Evolutionary conservation across 352 stramenopile genomes (phyloP), one percentile per base, ranked within the genome.

Genomic region (Detonula confervacea): DNA sequence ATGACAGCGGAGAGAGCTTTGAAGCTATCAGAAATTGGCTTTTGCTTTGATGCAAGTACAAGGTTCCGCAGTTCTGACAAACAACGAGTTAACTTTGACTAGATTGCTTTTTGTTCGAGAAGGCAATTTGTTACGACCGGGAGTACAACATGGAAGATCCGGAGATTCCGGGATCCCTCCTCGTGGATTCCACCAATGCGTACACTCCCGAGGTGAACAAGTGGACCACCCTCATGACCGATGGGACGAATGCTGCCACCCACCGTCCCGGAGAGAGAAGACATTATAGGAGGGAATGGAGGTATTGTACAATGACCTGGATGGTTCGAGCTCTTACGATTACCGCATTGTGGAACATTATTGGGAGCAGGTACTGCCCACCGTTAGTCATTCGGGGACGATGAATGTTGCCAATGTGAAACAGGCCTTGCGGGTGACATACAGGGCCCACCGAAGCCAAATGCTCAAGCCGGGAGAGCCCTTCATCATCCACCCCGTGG

Each of bases 401-500:
- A 57, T 79, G n/a, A 64, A 83, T 14, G 72, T 77, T 0, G 64
- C 56, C 5, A 91, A 91, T 74, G 63, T 96, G 5, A 88, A 91
- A 61, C 77, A 92, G 70, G 91, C 90, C 1, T 64, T 95, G 14
- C 57, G 83, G 25, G 87, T 96, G 16, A 90, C 90, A 4, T 94
- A 93, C 60, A 61, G 84, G 18, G 90, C 92, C 16, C 93, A 96
- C 83, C 77, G 85, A 37, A 82, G 83, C 11, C 91, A 96, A 77
- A 85, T 85, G 65, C 70, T 92, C 22, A 96, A 96, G 69, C 91
- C 74, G 22, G 93, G 93, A 0, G 92, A 96, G 64, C 93, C 92
- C 5, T 96, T 93, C 54, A 95, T 96, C 54, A 92, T 95, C 27
- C 93, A 96, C 82, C 93, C 93, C 0, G 90, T 96, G 8, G 88